Percentiles rank a stretch among this genome's conserved stretches.
Evolutionary conservation across 75 land plant genomes (phyloP).

Genomic region (Sequoia sempervirens): DNA sequence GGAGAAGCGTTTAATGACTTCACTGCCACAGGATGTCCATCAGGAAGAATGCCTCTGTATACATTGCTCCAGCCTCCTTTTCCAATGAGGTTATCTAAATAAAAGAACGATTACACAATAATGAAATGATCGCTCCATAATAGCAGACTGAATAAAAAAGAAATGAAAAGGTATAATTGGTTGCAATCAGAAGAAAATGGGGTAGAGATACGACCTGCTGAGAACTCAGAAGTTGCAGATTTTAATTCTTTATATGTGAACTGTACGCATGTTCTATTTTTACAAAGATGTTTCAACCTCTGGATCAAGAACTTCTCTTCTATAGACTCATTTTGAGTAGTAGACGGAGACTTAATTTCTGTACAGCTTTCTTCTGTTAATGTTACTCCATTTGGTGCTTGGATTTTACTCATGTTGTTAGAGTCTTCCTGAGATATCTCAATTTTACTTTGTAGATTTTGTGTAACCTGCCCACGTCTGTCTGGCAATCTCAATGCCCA

Average conservation of each 20-base stretch:
- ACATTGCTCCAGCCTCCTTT: conserved; percentile 90
- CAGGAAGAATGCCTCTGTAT: conserved; percentile 63
- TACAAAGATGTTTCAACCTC: conserved; percentile 10
- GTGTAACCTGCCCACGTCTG: not conserved
- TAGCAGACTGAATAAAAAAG: not conserved
- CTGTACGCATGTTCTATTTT: conserved; percentile 13
- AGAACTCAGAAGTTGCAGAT: conserved; percentile 31
- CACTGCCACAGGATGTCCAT: conserved; percentile 75
- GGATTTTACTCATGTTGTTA: not conserved
- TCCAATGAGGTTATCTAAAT: conserved; percentile 74
- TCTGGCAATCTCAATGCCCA: conserved; percentile 54
- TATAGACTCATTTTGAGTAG: conserved; percentile 1
- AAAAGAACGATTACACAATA: not conserved
- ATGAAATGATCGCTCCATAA: not conserved
- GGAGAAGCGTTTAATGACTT: conserved; percentile 65
- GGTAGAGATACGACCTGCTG: conserved; percentile 19
- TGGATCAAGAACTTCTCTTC: conserved; percentile 8
- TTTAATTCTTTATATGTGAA: conserved; percentile 31
- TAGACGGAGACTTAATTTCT: not conserved
- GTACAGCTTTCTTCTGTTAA: not conserved
- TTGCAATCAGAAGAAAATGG: not conserved
- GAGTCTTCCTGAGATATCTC: not conserved
- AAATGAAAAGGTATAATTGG: not conserved
- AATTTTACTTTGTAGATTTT: not conserved
- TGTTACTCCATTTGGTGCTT: not conserved